Percentiles rank a stretch among this genome's conserved stretches.
Conservation (phyloP, 2,329 filamentous ascomycete species). For the Apiospora saccharicola region DNA sequence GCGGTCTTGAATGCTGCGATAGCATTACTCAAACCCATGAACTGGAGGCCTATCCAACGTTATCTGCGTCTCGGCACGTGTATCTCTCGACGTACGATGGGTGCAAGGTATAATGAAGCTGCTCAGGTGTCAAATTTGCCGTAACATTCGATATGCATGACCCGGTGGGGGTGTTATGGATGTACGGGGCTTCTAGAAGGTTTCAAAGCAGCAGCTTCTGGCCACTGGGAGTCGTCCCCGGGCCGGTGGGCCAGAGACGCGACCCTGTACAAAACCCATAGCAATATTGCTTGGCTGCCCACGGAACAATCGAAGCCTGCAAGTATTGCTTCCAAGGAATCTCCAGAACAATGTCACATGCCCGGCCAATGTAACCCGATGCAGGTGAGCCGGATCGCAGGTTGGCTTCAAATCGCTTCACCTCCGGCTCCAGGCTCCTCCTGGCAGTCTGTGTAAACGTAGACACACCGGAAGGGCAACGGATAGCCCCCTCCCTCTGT, state of each 20-base stretch:
- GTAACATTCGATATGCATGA: slow-evolving; percentile 21
- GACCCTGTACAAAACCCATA: slow-evolving; percentile 12
- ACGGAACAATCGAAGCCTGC: slow-evolving; percentile 17
- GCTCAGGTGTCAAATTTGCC: slow-evolving; percentile 21
- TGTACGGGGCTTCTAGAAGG: slow-evolving; percentile 25
- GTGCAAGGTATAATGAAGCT: slow-evolving; percentile 17
- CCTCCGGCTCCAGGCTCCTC: background rate
- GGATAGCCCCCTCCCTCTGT: slow-evolving; percentile 9
- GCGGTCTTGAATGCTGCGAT: background rate
- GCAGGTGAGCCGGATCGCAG: slow-evolving; percentile 18
- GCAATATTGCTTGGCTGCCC: slow-evolving; percentile 19
- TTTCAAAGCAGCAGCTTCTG: slow-evolving; percentile 17
- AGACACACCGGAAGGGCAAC: slow-evolving; percentile 18
- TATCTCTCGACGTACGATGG: slow-evolving; percentile 7
- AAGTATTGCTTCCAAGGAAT: slow-evolving; percentile 15
- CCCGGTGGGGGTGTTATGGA: slow-evolving; percentile 21
- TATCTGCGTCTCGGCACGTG: slow-evolving; percentile 14
- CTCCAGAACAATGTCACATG: slow-evolving; percentile 12
- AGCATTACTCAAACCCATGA: slow-evolving; percentile 19
- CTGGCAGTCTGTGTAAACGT: slow-evolving; percentile 1
- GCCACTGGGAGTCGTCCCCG: slow-evolving; percentile 22
- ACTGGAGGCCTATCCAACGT: background rate
- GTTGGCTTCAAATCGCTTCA: slow-evolving; percentile 12
- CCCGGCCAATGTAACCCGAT: slow-evolving; percentile 17
- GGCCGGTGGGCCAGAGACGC: slow-evolving; percentile 4